Conservation (phyloP, 2,329 filamentous ascomycete genomes). For the Aspergillus fructus region DNA sequence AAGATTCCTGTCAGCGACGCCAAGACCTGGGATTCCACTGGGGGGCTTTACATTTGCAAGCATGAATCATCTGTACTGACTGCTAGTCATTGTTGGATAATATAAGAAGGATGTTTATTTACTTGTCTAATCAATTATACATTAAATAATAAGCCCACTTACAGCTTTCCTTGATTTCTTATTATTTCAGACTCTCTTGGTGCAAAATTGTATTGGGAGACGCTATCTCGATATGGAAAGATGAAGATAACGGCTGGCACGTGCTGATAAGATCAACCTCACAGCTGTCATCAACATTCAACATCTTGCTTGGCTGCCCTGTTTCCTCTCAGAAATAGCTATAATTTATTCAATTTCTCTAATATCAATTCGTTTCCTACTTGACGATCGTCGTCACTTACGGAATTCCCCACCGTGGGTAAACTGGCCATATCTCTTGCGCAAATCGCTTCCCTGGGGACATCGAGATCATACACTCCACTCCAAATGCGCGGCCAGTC, state of each 20-base stretch:
- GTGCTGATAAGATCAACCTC: constrained; percentile 20
- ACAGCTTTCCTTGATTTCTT: neutral
- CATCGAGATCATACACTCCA: neutral
- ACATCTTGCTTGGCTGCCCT: neutral
- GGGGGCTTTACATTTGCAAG: neutral
- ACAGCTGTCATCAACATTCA: constrained; percentile 11
- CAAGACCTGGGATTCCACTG: neutral
- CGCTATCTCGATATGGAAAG: neutral
- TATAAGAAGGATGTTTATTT: neutral
- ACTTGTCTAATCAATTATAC: neutral
- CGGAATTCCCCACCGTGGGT: neutral
- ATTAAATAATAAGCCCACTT: neutral
- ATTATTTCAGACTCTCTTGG: neutral
- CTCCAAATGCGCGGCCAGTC: constrained; percentile 26
- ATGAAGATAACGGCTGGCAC: constrained; percentile 5
- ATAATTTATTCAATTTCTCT: neutral
- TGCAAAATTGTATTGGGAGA: neutral
- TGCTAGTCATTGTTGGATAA: neutral
- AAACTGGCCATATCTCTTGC: neutral
- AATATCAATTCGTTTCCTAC: neutral
- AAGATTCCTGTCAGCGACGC: constrained; percentile 29
- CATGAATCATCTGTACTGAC: neutral
- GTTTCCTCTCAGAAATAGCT: neutral
- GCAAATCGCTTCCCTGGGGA: neutral
- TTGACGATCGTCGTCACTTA: neutral